Evolutionary conservation across 139 green algal species (phyloP).

Genomic region (Trebouxia sp.): DNA sequence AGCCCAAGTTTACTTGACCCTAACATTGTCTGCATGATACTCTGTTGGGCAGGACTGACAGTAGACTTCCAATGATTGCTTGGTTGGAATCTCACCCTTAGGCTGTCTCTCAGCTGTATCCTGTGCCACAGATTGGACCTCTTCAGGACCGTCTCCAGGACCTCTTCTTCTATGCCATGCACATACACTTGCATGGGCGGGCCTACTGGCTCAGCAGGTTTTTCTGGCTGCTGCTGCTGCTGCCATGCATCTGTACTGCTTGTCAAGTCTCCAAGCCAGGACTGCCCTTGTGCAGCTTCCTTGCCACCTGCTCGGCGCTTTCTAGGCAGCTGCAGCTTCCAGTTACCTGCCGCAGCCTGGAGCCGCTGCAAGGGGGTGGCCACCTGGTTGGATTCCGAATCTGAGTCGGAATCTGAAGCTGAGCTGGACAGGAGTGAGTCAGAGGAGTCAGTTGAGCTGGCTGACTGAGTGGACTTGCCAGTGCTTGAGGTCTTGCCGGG

Average conservation of each 20-base stretch:
- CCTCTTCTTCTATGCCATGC: slow-evolving; percentile 12
- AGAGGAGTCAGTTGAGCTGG: too few relatives aligned
- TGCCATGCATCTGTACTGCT: neutral
- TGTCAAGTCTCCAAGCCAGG: too few relatives aligned
- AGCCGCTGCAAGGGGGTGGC: neutral
- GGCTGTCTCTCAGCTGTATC: neutral
- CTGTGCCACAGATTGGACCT: neutral
- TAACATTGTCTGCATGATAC: too few relatives aligned
- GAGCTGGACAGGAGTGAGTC: neutral
- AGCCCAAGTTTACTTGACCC: too few relatives aligned
- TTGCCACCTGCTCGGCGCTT: too few relatives aligned
- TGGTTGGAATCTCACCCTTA: neutral
- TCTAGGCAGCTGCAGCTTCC: too few relatives aligned
- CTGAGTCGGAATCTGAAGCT: neutral
- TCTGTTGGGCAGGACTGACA: too few relatives aligned
- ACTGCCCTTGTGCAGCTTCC: too few relatives aligned
- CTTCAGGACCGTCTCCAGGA: neutral
- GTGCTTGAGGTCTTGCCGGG: too few relatives aligned
- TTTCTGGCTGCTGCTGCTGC: neutral
- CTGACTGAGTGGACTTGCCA: too few relatives aligned
- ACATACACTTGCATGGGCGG: slow-evolving; percentile 27
- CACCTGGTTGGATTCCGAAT: neutral
- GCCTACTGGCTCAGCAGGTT: neutral
- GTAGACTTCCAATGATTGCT: too few relatives aligned
- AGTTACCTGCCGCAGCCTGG: neutral